Evolutionary conservation across 441 rosid genomes (phyloP), one percentile per base, ranked within the genome.

Genomic region (Sinapis alba): DNA sequence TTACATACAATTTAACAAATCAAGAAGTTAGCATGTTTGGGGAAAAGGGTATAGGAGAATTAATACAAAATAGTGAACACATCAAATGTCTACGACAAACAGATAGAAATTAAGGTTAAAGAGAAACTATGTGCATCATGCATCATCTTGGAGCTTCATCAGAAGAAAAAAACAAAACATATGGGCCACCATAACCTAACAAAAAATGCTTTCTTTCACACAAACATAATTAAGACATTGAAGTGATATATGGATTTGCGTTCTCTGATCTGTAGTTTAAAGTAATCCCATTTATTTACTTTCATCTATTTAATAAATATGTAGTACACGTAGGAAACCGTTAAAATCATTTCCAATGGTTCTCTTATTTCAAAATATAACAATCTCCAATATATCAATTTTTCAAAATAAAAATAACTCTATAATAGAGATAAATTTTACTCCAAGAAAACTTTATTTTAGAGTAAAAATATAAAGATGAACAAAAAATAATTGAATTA

Each of bases 121-220:
- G 61, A 61, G 50, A 47, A 61, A 50, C 36, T 30, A 30, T n/a
- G 68, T 27, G 67, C 60, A 19, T 71, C 74, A 28, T 71, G 50
- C 61, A 71, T 61, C 74, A 71, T 61, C 34, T 71, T 61, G 34
- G 21, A 61, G 68, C 23, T 61, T 61, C 23, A 71, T 28, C 12
- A 69, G 30, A 23, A 69, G 30, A 23, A 20, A n/a, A 38, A 58
- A 38, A 57, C n/a, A 61, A 45, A 71, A 47, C 68, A 21, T 28
- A 43, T 45, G 74, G 74, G 60, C 27, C 47, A 71, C 47, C 47
- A 60, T 28, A 60, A 38, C 38, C 47, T 19, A 60, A 45, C 47
- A 47, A 61, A 19, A 19, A 47, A 61, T 60, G 10, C 13, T 27
- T 19, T 59, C 60, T 59, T 27, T 26, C 54, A 59, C 32, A 50